phyloP scores from a whole-genome alignment of 768 basidiomycete genomes.

The Leccinellum luteum region DNA sequence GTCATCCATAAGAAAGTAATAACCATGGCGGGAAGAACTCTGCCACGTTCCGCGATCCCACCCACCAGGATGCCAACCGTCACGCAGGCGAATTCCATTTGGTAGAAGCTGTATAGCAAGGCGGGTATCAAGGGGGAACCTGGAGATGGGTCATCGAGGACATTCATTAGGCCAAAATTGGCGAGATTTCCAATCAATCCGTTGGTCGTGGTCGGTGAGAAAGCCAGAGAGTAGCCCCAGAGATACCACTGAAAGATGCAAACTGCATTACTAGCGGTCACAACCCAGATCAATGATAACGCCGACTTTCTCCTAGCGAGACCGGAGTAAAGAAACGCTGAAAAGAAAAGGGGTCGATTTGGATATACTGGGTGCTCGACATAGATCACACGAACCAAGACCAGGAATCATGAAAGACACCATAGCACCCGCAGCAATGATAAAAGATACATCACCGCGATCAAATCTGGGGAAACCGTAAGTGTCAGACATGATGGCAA shows the following conservation, averaged over 20 bases:
- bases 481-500: not conserved
- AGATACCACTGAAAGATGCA: slow-evolving; percentile 81
- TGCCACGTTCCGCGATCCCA: slow-evolving; percentile 82
- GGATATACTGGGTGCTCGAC: not conserved
- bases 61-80: slow-evolving; percentile 77
- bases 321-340: slow-evolving; percentile 74
- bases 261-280: slow-evolving; percentile 69
- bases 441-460: slow-evolving; percentile 69
- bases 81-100: slow-evolving; percentile 84
- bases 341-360: not conserved
- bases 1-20: slow-evolving; percentile 86
- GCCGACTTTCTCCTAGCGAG: slow-evolving; percentile 68
- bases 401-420: slow-evolving; percentile 80
- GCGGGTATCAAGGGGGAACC: slow-evolving; percentile 81
- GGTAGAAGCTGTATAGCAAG: slow-evolving; percentile 82
- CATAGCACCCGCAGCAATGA: slow-evolving; percentile 64
- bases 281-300: slow-evolving; percentile 73
- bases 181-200: slow-evolving; percentile 77
- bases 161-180: slow-evolving; percentile 73
- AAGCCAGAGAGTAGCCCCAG: slow-evolving; percentile 84
- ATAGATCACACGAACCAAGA: slow-evolving; percentile 43
- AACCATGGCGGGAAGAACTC: slow-evolving; percentile 77
- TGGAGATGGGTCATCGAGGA: slow-evolving; percentile 68
- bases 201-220: slow-evolving; percentile 73
- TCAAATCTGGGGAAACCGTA: slow-evolving; percentile 49